Base-by-base conservation (phyloP, 352 stramenopile genomes). In the Pseudoperonospora humuli region DNA sequence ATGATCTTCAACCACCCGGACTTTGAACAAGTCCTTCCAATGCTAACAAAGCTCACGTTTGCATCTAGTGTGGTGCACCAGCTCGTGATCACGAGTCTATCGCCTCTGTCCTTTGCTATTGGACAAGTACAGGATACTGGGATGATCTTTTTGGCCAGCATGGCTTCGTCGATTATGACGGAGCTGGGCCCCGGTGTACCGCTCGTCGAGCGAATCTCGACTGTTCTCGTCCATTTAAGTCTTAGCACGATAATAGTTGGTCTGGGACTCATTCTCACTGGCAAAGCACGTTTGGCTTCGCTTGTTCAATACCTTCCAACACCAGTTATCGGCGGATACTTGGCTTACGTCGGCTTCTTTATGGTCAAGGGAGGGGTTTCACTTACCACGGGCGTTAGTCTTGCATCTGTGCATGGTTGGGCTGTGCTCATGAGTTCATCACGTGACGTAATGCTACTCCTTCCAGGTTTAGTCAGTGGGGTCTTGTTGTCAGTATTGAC, bases 341-440 rank as follows among this genome's bases (percentile, higher is more conserved):
- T 99, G 28, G 95, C 93, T 15, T 97, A 92, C 50, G 96, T 98
- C 31, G 96, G 96, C 0, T 97, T 96, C 47, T 98, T 98, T 55
- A 96, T 94, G 70, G 46, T 96, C 23, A 84, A 96, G 55, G 90
- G 86, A 5, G 88, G 90, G 1, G 55, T 96, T 27, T 80, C 79
- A 4, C 56, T 97, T 11, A 93, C 86, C 57, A 95, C 93, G 8
- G 77, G 67, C 3, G 58, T 72, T 23, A 61, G 66, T 36, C 78
- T 97, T 42, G 84, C 80, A 36, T 70, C 63, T 11, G 54, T 82
- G 7, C 43, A 40, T 9, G 83, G 85, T 50, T 96, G 82, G 85
- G 32, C 9, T 9, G 58, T 79, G 28, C 45, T 97, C 2, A 54
- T 82, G 5, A 50, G 80, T 24, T 64, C 55, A 3, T 39, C 56